Conservation (phyloP, 2,329 filamentous ascomycete species). For the Lachnellula suecica region DNA sequence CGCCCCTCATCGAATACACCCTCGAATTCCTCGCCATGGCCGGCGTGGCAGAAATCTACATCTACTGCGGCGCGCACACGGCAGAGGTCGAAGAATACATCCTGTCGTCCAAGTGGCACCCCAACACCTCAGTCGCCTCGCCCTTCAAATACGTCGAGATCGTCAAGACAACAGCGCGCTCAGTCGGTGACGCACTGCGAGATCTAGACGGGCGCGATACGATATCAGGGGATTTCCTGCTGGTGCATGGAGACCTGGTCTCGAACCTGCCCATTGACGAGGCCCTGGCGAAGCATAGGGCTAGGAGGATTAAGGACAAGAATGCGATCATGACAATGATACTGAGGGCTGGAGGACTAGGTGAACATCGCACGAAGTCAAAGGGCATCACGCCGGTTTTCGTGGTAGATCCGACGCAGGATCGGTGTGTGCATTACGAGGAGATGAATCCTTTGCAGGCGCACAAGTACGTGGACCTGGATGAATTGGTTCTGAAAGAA, state of each 20-base stretch:
- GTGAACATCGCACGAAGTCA: conserved; percentile 72
- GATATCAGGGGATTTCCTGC: conserved; percentile 85
- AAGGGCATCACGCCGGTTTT: conserved; percentile 79
- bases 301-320: conserved; percentile 78
- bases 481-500: conserved; percentile 74
- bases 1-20: conserved; percentile 94
- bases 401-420: conserved; percentile 76
- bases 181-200: conserved; percentile 90
- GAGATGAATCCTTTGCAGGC: conserved; percentile 73
- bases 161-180: conserved; percentile 80
- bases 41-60: conserved; percentile 88
- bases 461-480: conserved; percentile 68
- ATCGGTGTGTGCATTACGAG: conserved; percentile 90
- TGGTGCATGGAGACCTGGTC: conserved; percentile 90
- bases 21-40: conserved; percentile 95
- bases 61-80: conserved; percentile 87
- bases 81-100: conserved; percentile 88
- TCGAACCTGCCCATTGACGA: conserved; percentile 84
- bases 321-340: conserved; percentile 99
- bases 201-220: conserved; percentile 85
- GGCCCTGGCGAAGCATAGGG: conserved; percentile 75
- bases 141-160: conserved; percentile 82
- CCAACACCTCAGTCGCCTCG: conserved; percentile 62
- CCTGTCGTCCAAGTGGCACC: conserved; percentile 72
- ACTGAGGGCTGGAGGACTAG: conserved; percentile 71